Evolutionary conservation across 129 eudicot species (phyloP).

Genomic region (Silybum marianum): DNA sequence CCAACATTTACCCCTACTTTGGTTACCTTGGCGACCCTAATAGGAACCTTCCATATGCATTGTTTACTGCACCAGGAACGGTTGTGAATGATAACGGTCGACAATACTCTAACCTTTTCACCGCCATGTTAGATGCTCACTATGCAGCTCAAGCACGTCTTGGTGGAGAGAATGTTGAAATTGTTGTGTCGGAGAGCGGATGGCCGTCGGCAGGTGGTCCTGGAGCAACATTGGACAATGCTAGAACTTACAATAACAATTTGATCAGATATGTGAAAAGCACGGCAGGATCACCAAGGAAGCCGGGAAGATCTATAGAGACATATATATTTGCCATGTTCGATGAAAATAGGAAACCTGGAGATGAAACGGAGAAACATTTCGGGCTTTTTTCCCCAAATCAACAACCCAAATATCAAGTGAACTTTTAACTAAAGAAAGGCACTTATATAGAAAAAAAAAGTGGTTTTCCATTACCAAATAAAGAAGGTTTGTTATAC

Average conservation of each 20-base stretch:
- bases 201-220: constrained; percentile 66
- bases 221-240: constrained; percentile 31
- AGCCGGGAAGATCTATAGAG: constrained; percentile 42
- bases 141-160: constrained; percentile 45
- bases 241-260: constrained; percentile 38
- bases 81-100: constrained; percentile 32
- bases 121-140: constrained; percentile 50
- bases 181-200: constrained; percentile 71
- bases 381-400: constrained; percentile 49
- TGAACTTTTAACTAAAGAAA: constrained; percentile 17
- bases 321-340: constrained; percentile 58
- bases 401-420: constrained; percentile 35
- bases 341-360: constrained; percentile 47
- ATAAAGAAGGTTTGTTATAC: not conserved
- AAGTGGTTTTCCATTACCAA: not conserved
- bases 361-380: constrained; percentile 37
- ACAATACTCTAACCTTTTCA: constrained; percentile 42
- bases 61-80: not conserved
- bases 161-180: constrained; percentile 36
- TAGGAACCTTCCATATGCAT: constrained; percentile 1
- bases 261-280: constrained; percentile 39
- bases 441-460: not conserved
- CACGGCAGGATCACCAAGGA: constrained; percentile 46
- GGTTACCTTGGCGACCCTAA: constrained; percentile 23
- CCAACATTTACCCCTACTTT: constrained; percentile 47